These are phyloP conservation scores for Fusarium sp. DNA, from an alignment of 2,329 filamentous ascomycete genomes.

Conservation along the genomic window DNA sequence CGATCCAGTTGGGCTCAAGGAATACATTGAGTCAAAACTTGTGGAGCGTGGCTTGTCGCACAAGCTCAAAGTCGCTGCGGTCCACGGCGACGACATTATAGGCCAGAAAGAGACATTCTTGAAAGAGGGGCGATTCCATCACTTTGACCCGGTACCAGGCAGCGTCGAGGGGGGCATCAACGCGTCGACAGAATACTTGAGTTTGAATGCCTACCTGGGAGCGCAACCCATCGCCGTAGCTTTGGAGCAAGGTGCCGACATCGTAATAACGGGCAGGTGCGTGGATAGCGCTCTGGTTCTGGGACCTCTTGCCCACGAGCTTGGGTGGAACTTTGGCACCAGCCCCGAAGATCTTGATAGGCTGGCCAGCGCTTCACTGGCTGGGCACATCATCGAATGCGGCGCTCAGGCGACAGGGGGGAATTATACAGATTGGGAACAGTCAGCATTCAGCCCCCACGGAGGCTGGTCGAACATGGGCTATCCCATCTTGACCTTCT, in stretches of 20 bases:
- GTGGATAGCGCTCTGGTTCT: not conserved
- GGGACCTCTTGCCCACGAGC: not conserved
- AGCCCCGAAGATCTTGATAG: not conserved
- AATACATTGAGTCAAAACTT: not conserved
- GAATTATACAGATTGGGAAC: not conserved
- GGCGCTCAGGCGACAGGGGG: not conserved
- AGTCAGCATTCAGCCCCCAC: not conserved
- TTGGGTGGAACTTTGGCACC: not conserved
- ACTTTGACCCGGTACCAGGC: not conserved
- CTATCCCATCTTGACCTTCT: not conserved
- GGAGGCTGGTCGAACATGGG: not conserved
- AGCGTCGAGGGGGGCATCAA: not conserved
- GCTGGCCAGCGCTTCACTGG: not conserved
- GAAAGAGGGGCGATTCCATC: not conserved
- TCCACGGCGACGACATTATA: not conserved
- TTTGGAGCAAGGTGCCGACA: not conserved
- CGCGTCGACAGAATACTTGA: not conserved
- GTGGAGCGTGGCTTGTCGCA: not conserved
- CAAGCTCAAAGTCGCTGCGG: not conserved
- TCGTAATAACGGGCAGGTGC: not conserved
- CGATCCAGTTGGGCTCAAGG: not conserved
- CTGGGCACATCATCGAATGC: not conserved
- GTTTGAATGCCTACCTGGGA: not conserved
- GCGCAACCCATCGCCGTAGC: not conserved
- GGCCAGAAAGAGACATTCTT: not conserved